phyloP scores from a whole-genome alignment of 495 filamentous ascomycete genomes.

The Daldinia caldariorum region DNA sequence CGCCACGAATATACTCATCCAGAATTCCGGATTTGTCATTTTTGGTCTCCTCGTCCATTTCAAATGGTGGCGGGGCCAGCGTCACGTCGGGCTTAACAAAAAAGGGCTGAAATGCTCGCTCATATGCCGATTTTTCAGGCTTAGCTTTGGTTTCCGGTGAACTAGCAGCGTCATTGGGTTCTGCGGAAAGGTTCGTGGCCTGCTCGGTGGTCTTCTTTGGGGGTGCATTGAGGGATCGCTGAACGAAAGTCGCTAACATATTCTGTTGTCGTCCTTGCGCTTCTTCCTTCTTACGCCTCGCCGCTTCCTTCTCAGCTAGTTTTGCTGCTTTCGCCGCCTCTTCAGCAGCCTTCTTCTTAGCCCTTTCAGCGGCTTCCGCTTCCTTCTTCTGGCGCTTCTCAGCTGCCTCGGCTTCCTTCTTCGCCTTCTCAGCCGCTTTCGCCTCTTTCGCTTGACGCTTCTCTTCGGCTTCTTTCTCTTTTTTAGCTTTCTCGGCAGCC shows the following conservation, averaged over 20 bases:
- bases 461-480: constrained; percentile 56
- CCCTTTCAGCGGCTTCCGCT: constrained; percentile 57
- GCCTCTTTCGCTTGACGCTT: constrained; percentile 7
- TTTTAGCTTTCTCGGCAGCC: constrained; percentile 46
- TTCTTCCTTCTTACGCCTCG: constrained; percentile 62
- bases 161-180: constrained; percentile 23
- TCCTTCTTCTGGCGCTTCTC: constrained; percentile 62
- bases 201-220: constrained; percentile 44
- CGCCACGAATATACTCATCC: constrained; percentile 55
- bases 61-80: constrained; percentile 63
- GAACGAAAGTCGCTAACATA: constrained; percentile 63
- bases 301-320: constrained; percentile 51
- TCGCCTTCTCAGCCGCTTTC: constrained; percentile 53
- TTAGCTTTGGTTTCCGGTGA: constrained; percentile 36
- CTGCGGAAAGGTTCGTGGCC: constrained; percentile 41
- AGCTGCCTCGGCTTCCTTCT: constrained; percentile 58
- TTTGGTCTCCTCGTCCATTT: constrained; percentile 64
- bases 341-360: constrained; percentile 61
- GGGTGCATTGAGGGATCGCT: constrained; percentile 45
- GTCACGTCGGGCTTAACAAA: constrained; percentile 73
- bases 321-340: constrained; percentile 55
- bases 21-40: constrained; percentile 61
- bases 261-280: constrained; percentile 71
- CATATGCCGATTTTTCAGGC: constrained; percentile 67
- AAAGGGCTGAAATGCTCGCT: constrained; percentile 79